Evolutionary conservation across 371 early-diverging fungal species (phyloP).

Genomic region (Blakeslea trispora): DNA sequence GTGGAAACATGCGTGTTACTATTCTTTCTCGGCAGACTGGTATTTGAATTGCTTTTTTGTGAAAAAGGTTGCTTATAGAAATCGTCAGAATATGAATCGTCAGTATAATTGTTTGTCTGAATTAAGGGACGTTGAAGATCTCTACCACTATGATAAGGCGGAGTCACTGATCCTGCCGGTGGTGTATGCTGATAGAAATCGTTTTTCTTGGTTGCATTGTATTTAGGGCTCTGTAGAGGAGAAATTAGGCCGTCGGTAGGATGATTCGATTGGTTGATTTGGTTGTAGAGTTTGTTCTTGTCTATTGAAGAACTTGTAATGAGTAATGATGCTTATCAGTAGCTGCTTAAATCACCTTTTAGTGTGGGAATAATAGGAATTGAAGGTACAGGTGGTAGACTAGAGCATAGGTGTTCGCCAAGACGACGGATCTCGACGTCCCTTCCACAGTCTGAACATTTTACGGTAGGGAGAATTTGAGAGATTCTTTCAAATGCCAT

Average conservation of each 20-base stretch:
- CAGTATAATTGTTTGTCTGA: slow-evolving; percentile 11
- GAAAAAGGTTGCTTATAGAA: slow-evolving; percentile 20
- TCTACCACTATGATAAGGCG: slow-evolving; percentile 32
- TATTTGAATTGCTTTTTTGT: slow-evolving; percentile 9
- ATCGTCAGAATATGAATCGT: slow-evolving; percentile 17
- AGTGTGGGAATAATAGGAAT: slow-evolving; percentile 44
- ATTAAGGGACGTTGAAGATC: slow-evolving; percentile 23
- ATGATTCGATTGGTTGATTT: background rate
- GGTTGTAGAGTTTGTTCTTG: background rate
- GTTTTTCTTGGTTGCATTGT: slow-evolving; percentile 3
- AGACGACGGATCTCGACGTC: slow-evolving; percentile 59
- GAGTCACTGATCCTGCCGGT: slow-evolving; percentile 27
- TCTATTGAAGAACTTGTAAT: too few relatives aligned
- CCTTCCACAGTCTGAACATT: slow-evolving; percentile 66
- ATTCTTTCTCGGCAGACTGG: slow-evolving; percentile 38
- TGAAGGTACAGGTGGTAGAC: slow-evolving; percentile 58
- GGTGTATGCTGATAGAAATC: background rate
- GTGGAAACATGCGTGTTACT: slow-evolving; percentile 44
- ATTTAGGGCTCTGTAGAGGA: slow-evolving; percentile 31
- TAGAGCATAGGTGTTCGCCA: slow-evolving; percentile 61
- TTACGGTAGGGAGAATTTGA: slow-evolving; percentile 61
- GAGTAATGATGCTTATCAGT: too few relatives aligned
- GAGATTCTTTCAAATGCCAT: slow-evolving; percentile 54
- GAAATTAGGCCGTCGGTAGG: background rate
- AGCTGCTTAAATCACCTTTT: too few relatives aligned